These are phyloP conservation scores for Polyplosphaeria fusca DNA, from an alignment of 495 filamentous ascomycete species.

Conservation along the genomic window DNA sequence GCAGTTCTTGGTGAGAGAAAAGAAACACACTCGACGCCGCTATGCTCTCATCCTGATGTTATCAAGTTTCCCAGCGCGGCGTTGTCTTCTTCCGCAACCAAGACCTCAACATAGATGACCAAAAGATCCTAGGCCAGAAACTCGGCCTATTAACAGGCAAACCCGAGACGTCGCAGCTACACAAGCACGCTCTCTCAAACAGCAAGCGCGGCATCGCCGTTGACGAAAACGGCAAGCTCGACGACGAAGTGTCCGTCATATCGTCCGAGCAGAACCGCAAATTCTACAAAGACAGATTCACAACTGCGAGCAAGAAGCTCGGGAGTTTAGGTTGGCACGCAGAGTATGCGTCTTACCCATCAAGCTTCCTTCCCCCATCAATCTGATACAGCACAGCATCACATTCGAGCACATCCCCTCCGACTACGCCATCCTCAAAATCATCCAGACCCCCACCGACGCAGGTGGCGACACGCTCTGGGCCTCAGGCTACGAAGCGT, in stretches of 20 bases:
- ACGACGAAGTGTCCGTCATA: constrained; percentile 22
- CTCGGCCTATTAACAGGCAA: constrained; percentile 26
- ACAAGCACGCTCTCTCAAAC: constrained; percentile 13
- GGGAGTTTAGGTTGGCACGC: constrained; percentile 17
- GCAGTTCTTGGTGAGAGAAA: constrained; percentile 24
- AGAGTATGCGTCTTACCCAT: neutral
- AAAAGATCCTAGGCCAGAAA: constrained; percentile 13
- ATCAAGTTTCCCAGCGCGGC: constrained; percentile 25
- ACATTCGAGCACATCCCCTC: constrained; percentile 22
- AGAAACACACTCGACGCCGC: too few relatives aligned
- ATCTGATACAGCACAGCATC: constrained; percentile 2
- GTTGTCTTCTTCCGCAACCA: constrained; percentile 31
- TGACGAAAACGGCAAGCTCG: constrained; percentile 21
- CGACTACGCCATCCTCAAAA: constrained; percentile 21
- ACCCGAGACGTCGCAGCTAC: constrained; percentile 19
- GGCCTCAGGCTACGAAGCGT: constrained; percentile 70
- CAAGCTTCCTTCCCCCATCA: neutral
- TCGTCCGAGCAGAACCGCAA: constrained; percentile 23
- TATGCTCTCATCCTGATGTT: neutral
- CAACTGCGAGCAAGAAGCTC: constrained; percentile 7
- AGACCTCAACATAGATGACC: constrained; percentile 11
- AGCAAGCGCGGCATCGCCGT: constrained; percentile 23
- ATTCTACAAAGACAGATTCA: constrained; percentile 15
- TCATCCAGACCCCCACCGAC: constrained; percentile 1
- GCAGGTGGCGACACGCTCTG: constrained; percentile 58